Evolutionary conservation across 225 moss, liverwort and hornwort species (phyloP), one percentile per base, ranked within the genome.

Genomic region (Anthoceros angustus): DNA sequence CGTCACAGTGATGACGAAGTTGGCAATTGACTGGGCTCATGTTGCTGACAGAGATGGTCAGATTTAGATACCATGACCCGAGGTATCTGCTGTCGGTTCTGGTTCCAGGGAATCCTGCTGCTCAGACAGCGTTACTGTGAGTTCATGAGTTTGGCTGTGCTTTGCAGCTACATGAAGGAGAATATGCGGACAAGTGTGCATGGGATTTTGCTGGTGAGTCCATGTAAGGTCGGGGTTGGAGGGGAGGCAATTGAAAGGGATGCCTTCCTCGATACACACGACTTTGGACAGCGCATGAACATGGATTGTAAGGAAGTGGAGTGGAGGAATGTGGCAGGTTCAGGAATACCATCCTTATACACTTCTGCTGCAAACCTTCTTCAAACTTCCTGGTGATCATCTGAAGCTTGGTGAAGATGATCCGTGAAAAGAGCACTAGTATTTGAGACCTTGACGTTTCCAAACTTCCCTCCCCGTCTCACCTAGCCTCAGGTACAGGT

Each of bases 151-250:
- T 66, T 15, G 32, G 24, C 5, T 69, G 32, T 25, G 64, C 48
- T n/a, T 43, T 67, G 84, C 86, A 98, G 92, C 82, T 92, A 98
- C 63, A 87, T 92, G 89, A 92, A 92, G 77, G 98, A 98, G 75
- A 91, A 92, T 45, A 98, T 98, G 98, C 89, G 98, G 46, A 98
- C 92, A 60, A 98, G 98, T 66, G 98, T 98, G 61, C 88, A 92
- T 74, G 98, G 98, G 61, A 89, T 98, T 77, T 80, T 98, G 68
- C 83, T 98, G 85, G 98, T 98, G 73, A 81, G 88, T 64, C 69
- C n/a, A 40, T 55, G 8, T 4, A 23, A 0, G 55, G 4, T 18
- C 23, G 18, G 16, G 55, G 55, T 55, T 55, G n/a, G n/a, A 0
- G 16, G 4, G 55, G 55, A 55, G 55, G 23, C n/a, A 55, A 7